A percentile compares a stretch with the other conserved stretches of the same genome.
These are phyloP conservation scores for Beauveria brongniartii DNA, from an alignment of 2,329 filamentous ascomycete species.

Conservation along the genomic window DNA sequence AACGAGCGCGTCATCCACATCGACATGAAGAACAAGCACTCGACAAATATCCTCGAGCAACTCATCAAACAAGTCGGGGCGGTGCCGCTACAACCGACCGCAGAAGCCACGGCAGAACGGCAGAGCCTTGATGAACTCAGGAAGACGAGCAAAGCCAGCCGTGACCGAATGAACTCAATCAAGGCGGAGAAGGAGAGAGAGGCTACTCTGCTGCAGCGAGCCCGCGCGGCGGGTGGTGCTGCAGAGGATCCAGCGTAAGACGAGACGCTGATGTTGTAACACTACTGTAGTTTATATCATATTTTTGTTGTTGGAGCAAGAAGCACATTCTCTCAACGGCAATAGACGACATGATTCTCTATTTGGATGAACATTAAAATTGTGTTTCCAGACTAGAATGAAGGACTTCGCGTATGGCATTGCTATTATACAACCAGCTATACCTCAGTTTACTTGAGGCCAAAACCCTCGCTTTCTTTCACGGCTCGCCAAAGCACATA, in stretches of 20 bases:
- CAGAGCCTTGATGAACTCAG: constrained; percentile 46
- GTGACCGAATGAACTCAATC: constrained; percentile 42
- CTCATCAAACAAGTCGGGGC: constrained; percentile 58
- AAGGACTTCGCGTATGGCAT: background rate
- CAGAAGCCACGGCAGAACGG: constrained; percentile 52
- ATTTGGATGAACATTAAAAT: background rate
- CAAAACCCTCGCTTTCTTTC: constrained; percentile 86
- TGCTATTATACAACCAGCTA: background rate
- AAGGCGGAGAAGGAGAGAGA: constrained; percentile 53
- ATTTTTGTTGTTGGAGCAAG: background rate
- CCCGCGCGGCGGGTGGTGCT: constrained; percentile 30
- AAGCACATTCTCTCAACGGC: background rate
- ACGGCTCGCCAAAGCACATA: constrained; percentile 75
- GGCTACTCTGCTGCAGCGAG: constrained; percentile 40
- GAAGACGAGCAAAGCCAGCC: constrained; percentile 44
- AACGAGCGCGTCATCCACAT: constrained; percentile 46
- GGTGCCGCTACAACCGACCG: constrained; percentile 44
- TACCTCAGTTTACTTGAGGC: constrained; percentile 57
- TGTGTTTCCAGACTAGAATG: background rate
- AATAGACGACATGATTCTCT: background rate
- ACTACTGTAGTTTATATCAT: constrained; percentile 9
- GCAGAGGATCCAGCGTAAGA: constrained; percentile 22
- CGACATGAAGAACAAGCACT: constrained; percentile 56
- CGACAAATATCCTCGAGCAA: constrained; percentile 53
- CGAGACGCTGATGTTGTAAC: constrained; percentile 15